These are phyloP conservation scores for Colletotrichum sp. DNA, from an alignment of 2,329 filamentous ascomycete genomes.

Conservation along the genomic window DNA sequence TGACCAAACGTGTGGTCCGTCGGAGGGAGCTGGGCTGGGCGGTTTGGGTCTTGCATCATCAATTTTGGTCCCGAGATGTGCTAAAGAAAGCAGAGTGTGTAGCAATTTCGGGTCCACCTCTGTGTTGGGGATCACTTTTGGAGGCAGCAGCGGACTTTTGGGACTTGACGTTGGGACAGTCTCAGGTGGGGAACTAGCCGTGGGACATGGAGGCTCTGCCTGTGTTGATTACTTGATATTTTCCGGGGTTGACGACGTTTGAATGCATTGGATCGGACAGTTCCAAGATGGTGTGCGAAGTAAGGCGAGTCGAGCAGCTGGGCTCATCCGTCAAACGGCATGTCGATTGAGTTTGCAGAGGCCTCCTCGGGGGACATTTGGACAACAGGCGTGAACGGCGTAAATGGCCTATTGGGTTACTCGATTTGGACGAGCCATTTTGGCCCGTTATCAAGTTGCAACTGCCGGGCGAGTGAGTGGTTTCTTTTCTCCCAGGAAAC, in stretches of 20 bases:
- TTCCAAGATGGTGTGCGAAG: no score
- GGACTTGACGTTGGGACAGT: conserved; percentile 15
- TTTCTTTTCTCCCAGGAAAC: not conserved
- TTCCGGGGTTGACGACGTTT: not conserved
- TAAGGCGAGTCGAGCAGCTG: not conserved
- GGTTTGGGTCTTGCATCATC: not conserved
- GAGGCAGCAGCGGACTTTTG: not conserved
- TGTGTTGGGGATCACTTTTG: not conserved
- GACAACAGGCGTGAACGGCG: not conserved
- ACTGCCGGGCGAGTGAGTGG: not conserved
- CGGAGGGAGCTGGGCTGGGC: not conserved
- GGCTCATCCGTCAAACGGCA: not conserved
- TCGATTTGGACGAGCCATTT: conserved; percentile 7
- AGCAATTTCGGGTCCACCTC: not conserved
- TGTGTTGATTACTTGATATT: not conserved
- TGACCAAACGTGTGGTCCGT: not conserved
- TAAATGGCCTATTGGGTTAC: not conserved
- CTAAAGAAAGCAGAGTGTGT: not conserved
- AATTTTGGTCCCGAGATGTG: not conserved
- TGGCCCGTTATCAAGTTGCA: not conserved
- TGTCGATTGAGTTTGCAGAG: not conserved
- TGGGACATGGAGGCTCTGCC: conserved; percentile 8
- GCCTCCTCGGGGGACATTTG: not conserved
- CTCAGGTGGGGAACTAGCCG: conserved; percentile 5
- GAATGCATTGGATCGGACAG: not conserved